phyloP scores from a whole-genome alignment of 164 flowering plant species.

The Chimonanthus salicifolius region DNA sequence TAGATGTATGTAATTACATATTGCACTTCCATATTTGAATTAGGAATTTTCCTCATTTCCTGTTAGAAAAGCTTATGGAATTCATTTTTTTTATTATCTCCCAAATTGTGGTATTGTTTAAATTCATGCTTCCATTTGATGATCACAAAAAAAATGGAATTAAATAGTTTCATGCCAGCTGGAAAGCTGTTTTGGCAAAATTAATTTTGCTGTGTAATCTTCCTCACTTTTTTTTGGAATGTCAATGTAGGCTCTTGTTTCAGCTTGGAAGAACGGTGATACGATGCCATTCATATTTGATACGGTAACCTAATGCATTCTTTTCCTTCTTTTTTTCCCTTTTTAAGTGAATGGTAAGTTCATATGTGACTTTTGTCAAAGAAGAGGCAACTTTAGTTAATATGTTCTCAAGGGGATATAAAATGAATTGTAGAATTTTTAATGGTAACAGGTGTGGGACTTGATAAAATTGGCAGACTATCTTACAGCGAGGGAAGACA shows the following conservation, averaged over 20 bases:
- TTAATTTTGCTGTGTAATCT: neutral
- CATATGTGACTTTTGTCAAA: neutral
- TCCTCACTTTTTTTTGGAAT: neutral
- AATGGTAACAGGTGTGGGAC: conserved; percentile 65
- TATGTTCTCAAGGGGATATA: neutral
- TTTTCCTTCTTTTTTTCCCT: neutral
- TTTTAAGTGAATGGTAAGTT: too few species aligned
- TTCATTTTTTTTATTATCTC: neutral
- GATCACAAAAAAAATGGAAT: neutral
- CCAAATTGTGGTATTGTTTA: neutral
- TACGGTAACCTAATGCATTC: conserved; percentile 43
- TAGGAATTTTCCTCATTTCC: neutral
- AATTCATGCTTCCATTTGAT: neutral
- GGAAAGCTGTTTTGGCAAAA: neutral
- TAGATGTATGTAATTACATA: conserved; percentile 42
- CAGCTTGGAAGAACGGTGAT: conserved; percentile 81
- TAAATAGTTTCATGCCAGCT: neutral
- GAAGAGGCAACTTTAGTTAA: neutral
- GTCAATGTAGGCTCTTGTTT: conserved; percentile 74
- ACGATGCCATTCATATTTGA: conserved; percentile 97
- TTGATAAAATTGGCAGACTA: conserved; percentile 87
- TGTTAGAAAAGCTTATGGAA: neutral
- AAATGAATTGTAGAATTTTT: neutral
- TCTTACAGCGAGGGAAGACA: conserved; percentile 72
- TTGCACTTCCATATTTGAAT: neutral